Base-by-base conservation (phyloP, 2,329 filamentous ascomycete species). In the Phaeosphaeria sp. region DNA sequence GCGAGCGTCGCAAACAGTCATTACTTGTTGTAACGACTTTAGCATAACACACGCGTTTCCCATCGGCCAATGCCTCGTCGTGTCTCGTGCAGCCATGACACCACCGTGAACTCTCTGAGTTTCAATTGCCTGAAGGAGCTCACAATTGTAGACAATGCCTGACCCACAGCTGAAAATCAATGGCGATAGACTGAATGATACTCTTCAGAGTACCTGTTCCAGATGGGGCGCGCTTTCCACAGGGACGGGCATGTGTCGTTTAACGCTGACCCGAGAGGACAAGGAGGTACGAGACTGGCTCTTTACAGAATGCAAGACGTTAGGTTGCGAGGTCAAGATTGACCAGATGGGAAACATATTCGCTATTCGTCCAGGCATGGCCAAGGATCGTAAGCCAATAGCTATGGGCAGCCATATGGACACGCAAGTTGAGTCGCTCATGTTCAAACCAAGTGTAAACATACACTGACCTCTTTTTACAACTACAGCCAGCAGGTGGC, bases 191-290 rank as follows among this genome's bases (percentile, higher is more conserved):
- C 56, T 72, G 7, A 72, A 72, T 22, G 47, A 46, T 20, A 73
- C 64, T 1, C 52, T 72, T 1, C 68, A 73, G 47, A 59, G 60
- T 10, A 73, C 70, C 10, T 73, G 71, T 55, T 62, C 70, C 15
- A 55, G 56, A 62, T 71, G 70, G 65, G 70, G 69, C 7, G 70
- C 70, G 23, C 57, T 72, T 2, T 52, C 63, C 6, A 58, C 59
- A 3, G 67, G 66, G 49, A 90, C 88, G 0, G 91, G 91, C 58
- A 93, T 94, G 90, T 85, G 86, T 39, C 87, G 91, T 1, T 83
- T 93, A 0, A 81, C 90, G 1, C 81, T 93, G 13, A 73, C 63
- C 9, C 51, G 56, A 21, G 71, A 72, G 33, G 71, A 74, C 42
- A 72, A 73, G 52, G 44, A 64, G 15, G 62, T 64, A 1, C 58